Base-by-base conservation (phyloP, 2,329 filamentous ascomycete species). In the Pyrenochaeta sp. region DNA sequence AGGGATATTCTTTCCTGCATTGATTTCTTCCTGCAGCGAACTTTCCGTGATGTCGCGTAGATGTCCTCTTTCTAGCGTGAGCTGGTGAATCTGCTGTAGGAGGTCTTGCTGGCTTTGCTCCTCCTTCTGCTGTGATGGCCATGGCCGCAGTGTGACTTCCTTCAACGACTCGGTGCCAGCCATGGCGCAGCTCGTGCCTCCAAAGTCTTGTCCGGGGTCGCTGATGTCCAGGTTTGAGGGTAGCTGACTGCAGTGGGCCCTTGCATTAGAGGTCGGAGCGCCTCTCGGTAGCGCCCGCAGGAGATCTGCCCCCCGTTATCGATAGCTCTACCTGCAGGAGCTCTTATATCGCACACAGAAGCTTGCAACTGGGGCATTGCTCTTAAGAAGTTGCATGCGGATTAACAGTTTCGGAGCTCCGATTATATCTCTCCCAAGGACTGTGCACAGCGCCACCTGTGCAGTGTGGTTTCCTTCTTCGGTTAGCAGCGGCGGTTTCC, bases 31-130 rank as follows among this genome's bases (percentile, higher is more conserved):
- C 44, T 83, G 83, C 32, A 98, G 79, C 37, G 86, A 83, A 45
- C 87, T 83, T 74, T 96, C 90, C 44, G 87, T 91, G 60, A 98
- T 82, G 64, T 88, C 83, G 54, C 91, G 88, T 72, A 98, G 96
- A 20, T 91, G 90, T 12, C 91, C 91, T 55, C 90, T 88, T 67
- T 96, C 88, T 37, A 80, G 76, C 63, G 92, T 90, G 68, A 97
- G 89, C 62, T 93, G 91, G 52, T 84, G 80, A 63, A 97, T 92
- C 63, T 94, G 89, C 41, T 89, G 84, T 51, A 85, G 81, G n/a
- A 97, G 39, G 14, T 71, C 69, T 17, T 67, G 59, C 44, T 81
- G 41, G 82, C 84, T 69, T 79, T 84, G 77, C 80, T 83, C 67
- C 78, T 81, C 60, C 68, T 73, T 69, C 80, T 79, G 51, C 62